Evolutionary conservation across 371 early-diverging fungal genomes (phyloP).

Genomic region (Mortierella sp.): DNA sequence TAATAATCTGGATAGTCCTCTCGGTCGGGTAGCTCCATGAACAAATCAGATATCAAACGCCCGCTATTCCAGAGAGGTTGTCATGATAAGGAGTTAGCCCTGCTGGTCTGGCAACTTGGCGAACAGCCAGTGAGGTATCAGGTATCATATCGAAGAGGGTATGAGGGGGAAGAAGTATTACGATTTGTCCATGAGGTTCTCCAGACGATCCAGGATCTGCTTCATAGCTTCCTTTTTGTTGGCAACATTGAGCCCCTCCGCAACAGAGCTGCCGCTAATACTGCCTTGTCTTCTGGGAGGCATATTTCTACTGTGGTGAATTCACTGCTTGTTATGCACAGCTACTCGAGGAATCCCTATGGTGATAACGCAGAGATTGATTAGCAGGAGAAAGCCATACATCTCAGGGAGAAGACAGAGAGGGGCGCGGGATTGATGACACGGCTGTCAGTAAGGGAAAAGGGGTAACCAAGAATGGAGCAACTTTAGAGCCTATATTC

Average conservation of each 20-base stretch:
- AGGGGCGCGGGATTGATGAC: too few relatives aligned
- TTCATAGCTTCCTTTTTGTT: slow-evolving; percentile 35
- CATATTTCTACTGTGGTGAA: slow-evolving; percentile 13
- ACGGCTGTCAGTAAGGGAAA: too few relatives aligned
- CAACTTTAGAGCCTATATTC: too few relatives aligned
- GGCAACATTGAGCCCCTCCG: slow-evolving; percentile 25
- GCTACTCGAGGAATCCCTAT: too few relatives aligned
- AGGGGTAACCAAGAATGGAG: too few relatives aligned
- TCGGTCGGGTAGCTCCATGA: slow-evolving; percentile 80
- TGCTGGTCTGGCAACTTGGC: slow-evolving; percentile 29
- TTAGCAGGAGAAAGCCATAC: too few relatives aligned
- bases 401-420: too few relatives aligned
- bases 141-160: neutral
- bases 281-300: slow-evolving; percentile 17
- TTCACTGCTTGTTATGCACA: neutral
- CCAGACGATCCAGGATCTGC: slow-evolving; percentile 33
- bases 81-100: too few relatives aligned
- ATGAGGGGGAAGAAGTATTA: slow-evolving; percentile 22
- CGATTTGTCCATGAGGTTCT: slow-evolving; percentile 42
- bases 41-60: slow-evolving; percentile 75
- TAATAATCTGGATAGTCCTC: slow-evolving; percentile 93
- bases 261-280: slow-evolving; percentile 26
- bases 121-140: neutral
- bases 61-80: slow-evolving; percentile 54
- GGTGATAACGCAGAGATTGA: too few relatives aligned